Evolutionary conservation across 2,329 filamentous ascomycete genomes (phyloP), one percentile per base, ranked within the genome.

Genomic region (Fusarium sp.): DNA sequence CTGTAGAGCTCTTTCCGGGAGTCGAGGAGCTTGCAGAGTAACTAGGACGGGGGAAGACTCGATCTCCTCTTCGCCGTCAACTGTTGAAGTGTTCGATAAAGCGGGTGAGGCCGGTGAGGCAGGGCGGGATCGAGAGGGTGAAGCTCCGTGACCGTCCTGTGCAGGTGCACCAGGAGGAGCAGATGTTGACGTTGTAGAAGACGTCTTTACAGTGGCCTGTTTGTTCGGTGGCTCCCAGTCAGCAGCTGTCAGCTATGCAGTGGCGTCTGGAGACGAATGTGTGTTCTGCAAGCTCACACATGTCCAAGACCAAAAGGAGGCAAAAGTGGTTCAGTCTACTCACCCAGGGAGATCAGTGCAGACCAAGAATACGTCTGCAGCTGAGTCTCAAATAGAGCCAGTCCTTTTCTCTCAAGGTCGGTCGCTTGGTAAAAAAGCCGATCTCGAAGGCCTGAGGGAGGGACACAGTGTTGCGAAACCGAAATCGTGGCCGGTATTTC

Each of bases 281-380:
- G 66, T 69, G 66, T 37, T 70, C 62, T 64, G 66, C 49, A 40
- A 68, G 57, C 54, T 70, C 51, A 70, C 55, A 50, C 49, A 69
- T 46, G 15, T 57, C 57, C 55, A 55, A 69, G 62, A 54, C 67
- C 41, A 31, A 46, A 46, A 65, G 36, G 44, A 49, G 55, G 53
- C 37, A 47, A 54, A 52, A 41, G 46, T 56, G 50, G 49, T 52
- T 46, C 52, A 50, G 31, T 41, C 23, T 49, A 62, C 71, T 84
- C 77, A 86, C 84, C 83, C 81, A 77, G 76, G 74, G 84, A 86
- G 86, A 88, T 84, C 86, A 88, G 86, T 80, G 84, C 86, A 89
- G 86, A 89, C 87, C 85, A 87, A 77, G 73, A 71, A 77, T 66
- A 73, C 77, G 79, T 87, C 87, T 86, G 85, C 85, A 82, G 81